A percentile compares a stretch with the other conserved stretches of the same genome.
Evolutionary conservation across 179 eudicot species (phyloP).

Genomic region (Heliamphora pulchella): DNA sequence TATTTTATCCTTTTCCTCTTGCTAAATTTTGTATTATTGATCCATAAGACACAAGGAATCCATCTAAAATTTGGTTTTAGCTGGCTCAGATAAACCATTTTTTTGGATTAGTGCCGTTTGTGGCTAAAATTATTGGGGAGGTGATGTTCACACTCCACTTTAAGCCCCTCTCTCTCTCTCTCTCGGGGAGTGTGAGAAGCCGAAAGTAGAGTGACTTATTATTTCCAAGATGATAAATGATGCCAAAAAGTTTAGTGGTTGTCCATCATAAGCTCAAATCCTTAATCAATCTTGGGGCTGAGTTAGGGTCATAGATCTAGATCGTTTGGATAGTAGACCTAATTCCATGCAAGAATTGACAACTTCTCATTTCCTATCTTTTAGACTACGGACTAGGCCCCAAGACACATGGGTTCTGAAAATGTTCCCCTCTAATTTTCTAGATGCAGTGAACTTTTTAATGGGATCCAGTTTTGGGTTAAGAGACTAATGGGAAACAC

Average conservation of each 20-base stretch:
- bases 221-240: too few species aligned
- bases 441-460: background rate
- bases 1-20: conserved; percentile 18
- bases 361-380: too few species aligned
- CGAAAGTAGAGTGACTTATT: too few species aligned
- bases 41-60: background rate
- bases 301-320: background rate
- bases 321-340: background rate
- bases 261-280: conserved; percentile 1
- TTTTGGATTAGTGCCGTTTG: background rate
- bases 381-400: background rate
- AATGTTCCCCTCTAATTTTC: background rate
- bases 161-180: too few species aligned
- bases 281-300: too few species aligned
- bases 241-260: background rate
- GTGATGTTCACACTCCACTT: too few species aligned
- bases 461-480: background rate
- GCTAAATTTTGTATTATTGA: background rate
- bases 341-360: too few species aligned
- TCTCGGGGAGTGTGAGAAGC: too few species aligned
- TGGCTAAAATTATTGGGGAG: too few species aligned
- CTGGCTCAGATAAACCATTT: background rate
- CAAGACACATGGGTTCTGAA: background rate
- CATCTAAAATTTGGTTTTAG: background rate
- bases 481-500: background rate